Conservation (phyloP, 2,329 filamentous ascomycete species). For the Penicillium sp. region DNA sequence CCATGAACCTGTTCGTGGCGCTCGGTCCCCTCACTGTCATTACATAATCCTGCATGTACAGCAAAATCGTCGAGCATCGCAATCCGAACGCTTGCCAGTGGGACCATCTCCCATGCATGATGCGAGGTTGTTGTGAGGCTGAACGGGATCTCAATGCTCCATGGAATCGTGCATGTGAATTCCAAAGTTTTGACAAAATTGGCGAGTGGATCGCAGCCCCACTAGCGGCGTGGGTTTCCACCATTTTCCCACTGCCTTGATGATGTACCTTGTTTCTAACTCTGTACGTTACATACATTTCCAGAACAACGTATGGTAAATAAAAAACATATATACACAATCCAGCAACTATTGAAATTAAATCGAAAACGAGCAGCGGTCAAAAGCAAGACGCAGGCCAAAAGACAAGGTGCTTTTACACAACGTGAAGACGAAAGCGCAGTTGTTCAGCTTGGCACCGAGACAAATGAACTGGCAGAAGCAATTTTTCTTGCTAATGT, state of each 20-base stretch:
- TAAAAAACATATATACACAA: background rate
- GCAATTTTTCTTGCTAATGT: conserved; percentile 21
- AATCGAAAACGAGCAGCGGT: background rate
- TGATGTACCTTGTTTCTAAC: background rate
- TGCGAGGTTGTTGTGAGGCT: background rate
- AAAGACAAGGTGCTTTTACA: background rate
- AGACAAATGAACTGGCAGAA: conserved; percentile 19
- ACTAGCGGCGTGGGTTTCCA: background rate
- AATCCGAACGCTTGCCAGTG: background rate
- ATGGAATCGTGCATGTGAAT: background rate
- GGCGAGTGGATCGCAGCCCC: background rate
- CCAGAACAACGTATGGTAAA: background rate
- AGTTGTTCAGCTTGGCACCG: conserved; percentile 10
- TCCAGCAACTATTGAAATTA: conserved; percentile 1
- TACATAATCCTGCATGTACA: background rate
- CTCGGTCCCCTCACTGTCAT: background rate
- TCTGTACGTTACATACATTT: background rate
- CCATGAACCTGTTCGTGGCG: background rate
- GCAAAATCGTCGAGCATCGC: background rate
- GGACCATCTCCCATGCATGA: background rate
- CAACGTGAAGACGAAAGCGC: background rate
- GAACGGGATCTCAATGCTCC: background rate
- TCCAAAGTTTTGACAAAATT: background rate
- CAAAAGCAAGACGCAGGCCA: background rate
- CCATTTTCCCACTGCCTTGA: too few relatives aligned